Evolutionary conservation across 768 basidiomycete genomes (phyloP), one percentile per base, ranked within the genome.

Genomic region (Boletus subparvulus): DNA sequence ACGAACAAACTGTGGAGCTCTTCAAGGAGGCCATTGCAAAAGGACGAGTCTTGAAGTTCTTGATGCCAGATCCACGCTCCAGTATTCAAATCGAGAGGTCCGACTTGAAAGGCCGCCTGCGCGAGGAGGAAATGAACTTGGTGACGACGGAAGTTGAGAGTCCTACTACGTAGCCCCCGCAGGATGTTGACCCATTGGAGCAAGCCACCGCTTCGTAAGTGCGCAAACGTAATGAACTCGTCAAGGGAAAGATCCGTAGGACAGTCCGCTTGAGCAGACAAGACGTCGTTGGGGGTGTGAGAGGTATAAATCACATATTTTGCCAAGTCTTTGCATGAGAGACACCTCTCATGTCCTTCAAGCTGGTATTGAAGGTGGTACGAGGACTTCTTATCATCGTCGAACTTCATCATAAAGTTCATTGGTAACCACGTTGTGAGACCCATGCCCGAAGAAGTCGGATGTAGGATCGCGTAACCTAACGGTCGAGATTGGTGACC

Each of bases 41-140:
- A 42, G 4, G 5, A 42, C 6, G 39, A 17, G n/a, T 40, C n/a
- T 40, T 40, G 39, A 40, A 40, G 39, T n/a, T 40, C 39, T n/a
- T 40, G 41, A 12, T 42, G 41, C 41, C 41, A 42, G 3, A 42
- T 21, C 19, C 13, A 24, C 12, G 13, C 21, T 11, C 41, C 41
- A 16, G 46, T n/a, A 21, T 47, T 21, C 35, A 36, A 36, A 36
- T 44, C 56, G 6, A 81, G 50, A 2, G 81, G 61, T 26, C 40
- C 46, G 2, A 49, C 53, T 26, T 49, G 46, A 24, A 33, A 42
- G 7, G 7, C 9, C 2, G 41, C 19, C 9, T 21, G 41, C 6
- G 41, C 12, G 6, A 42, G 21, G 13, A 42, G 41, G 13, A 21
- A 19, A 7, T 42, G 21, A 42, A 42, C 41, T 21, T 42, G 9